Percentiles rank a stretch among this genome's conserved stretches.
phyloP scores from a whole-genome alignment of 768 basidiomycete species.

The Dioszegia aurantiaca region DNA sequence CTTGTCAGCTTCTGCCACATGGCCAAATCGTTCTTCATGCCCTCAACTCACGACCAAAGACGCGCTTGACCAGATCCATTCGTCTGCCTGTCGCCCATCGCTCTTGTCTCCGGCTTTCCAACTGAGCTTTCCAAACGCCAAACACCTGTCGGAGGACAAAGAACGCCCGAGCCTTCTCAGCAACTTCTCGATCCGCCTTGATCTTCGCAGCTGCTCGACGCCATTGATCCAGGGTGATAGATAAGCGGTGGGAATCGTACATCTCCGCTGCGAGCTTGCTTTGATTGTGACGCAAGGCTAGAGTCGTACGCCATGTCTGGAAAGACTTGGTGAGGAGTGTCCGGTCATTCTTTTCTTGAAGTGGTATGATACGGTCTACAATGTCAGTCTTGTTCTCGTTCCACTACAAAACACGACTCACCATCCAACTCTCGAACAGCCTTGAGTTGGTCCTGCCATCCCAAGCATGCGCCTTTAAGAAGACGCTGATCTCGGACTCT shows the following conservation, averaged over 20 bases:
- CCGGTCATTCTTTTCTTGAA: not conserved
- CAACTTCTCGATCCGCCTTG: constrained; percentile 13
- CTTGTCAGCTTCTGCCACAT: constrained; percentile 13
- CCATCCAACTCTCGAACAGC: not conserved
- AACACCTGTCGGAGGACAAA: constrained; percentile 29
- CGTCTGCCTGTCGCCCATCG: constrained; percentile 20
- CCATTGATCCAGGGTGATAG: constrained; percentile 19
- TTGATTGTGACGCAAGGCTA: not conserved
- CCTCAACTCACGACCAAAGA: constrained; percentile 28
- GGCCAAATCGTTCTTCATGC: no score
- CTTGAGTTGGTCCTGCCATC: not conserved
- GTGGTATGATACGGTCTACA: constrained; percentile 1
- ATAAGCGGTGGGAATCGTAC: not conserved
- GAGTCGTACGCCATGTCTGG: not conserved
- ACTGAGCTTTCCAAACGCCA: constrained; percentile 22
- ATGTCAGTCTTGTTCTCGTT: not conserved
- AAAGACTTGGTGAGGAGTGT: not conserved
- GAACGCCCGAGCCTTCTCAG: constrained; percentile 38
- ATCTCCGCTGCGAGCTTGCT: not conserved
- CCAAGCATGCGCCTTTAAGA: not conserved
- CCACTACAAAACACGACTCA: not conserved
- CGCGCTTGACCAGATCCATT: constrained; percentile 10
- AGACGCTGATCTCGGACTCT: constrained; percentile 8
- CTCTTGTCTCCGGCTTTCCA: constrained; percentile 15
- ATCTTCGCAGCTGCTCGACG: constrained; percentile 10